phyloP scores from a whole-genome alignment of 352 stramenopile genomes.

The Globisporangium apiculatum region DNA sequence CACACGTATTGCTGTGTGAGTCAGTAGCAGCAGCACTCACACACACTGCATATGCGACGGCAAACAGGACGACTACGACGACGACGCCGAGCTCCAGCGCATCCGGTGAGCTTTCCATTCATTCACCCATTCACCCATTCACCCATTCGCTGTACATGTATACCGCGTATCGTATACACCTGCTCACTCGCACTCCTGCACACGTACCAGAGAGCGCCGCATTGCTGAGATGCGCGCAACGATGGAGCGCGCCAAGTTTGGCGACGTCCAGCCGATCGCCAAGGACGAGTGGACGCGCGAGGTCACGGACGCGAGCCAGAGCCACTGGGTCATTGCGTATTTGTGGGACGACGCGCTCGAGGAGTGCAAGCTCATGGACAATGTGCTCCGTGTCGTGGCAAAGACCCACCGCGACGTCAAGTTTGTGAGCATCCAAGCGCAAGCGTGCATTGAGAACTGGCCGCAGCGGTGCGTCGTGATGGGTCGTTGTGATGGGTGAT shows the following conservation, averaged over 20 bases:
- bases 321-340: conserved; percentile 87
- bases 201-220: conserved; percentile 45
- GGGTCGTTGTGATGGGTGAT: neutral
- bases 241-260: conserved; percentile 81
- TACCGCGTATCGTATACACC: no score
- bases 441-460: conserved; percentile 91
- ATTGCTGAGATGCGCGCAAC: conserved; percentile 86
- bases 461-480: conserved; percentile 35
- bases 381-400: conserved; percentile 75
- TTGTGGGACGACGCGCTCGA: conserved; percentile 85
- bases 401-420: conserved; percentile 88
- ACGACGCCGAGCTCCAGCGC: conserved; percentile 63
- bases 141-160: no score
- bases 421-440: conserved; percentile 90
- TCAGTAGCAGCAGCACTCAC: neutral
- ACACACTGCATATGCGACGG: neutral
- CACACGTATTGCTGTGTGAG: neutral
- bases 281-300: conserved; percentile 92
- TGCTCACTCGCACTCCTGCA: neutral
- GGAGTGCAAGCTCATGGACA: conserved; percentile 90
- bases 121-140: no score
- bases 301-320: conserved; percentile 86
- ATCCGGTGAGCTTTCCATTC: conserved; percentile 32
- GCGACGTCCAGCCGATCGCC: conserved; percentile 84
- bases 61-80: conserved; percentile 74